Evolutionary conservation across 164 flowering plant genomes (phyloP), one percentile per base, ranked within the genome.

Genomic region (Piper longum): DNA sequence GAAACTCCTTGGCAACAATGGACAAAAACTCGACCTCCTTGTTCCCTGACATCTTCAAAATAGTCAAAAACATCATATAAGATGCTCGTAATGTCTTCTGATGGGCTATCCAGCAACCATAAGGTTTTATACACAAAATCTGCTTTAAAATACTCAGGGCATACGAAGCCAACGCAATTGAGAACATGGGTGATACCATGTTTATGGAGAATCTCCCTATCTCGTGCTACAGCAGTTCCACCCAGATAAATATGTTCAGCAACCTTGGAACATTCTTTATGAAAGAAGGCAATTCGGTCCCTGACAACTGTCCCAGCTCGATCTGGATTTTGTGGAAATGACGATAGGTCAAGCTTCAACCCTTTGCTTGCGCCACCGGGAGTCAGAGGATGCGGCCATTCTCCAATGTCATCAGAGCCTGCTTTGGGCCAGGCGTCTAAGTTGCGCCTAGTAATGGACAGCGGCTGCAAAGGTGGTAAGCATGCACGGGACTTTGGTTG

Each of bases 381-480:
- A 1, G 96, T 88, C 2, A 84, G 73, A 2, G 88, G 89, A 44
- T 78, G 84, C n/a, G 83, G 85, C 97, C 95, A 90, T 77, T 90
- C 96, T 14, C 93, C 96, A 65, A 90, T 48, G 74, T 90, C 97
- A 79, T 91, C 97, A 0, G 91, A 88, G 8, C 97, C 81, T 1
- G 97, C 89, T 74, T 77, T 82, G 5, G 93, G 97, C 97, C 97
- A 88, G 79, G 86, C 96, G 70, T 88, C 95, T 39, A 85, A 72
- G 70, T 89, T 86, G 58, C 96, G 70, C 4, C 93, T 80, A 59
- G 91, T 80, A 66, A 88, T 86, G 0, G 95, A 75, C 60, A 90
- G 67, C 3, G 97, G 97, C 76, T 87, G 96, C 70, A 88, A 68
- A 1, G 91, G 96, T 0, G 95, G 97, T 72, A 90, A 78, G 68